phyloP scores from a whole-genome alignment of 345 rosid genomes.

The Lepidium didymum region DNA sequence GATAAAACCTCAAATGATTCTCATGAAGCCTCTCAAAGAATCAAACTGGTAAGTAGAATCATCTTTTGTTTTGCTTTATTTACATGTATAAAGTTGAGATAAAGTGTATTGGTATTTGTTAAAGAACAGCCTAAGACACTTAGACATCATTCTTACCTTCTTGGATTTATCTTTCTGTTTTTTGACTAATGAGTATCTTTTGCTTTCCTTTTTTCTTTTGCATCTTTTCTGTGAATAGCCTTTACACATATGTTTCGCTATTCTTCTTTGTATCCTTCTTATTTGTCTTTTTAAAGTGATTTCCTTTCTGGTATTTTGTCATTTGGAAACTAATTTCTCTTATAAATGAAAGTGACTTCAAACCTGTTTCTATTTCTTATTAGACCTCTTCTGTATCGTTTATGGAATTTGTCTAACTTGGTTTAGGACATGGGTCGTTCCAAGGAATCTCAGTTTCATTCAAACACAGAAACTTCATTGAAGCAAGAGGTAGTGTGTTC shows the following conservation, averaged over 20 bases:
- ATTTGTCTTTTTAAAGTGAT: slow-evolving; percentile 14
- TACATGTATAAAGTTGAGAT: slow-evolving; percentile 11
- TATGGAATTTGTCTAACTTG: slow-evolving; percentile 14
- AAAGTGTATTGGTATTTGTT: slow-evolving; percentile 27
- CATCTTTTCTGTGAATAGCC: slow-evolving; percentile 18
- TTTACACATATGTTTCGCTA: slow-evolving; percentile 21
- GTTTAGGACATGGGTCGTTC: slow-evolving; percentile 57
- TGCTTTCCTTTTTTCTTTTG: slow-evolving; percentile 11
- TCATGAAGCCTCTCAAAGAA: slow-evolving; percentile 42
- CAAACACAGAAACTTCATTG: slow-evolving; percentile 44
- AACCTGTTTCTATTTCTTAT: slow-evolving; percentile 7
- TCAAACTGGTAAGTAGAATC: slow-evolving; percentile 56
- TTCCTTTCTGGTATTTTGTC: slow-evolving; percentile 5
- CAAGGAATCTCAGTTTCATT: slow-evolving; percentile 30
- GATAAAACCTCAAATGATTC: slow-evolving; percentile 37
- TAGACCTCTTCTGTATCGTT: slow-evolving; percentile 13
- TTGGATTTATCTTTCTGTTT: slow-evolving; percentile 32
- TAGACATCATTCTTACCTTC: slow-evolving; percentile 23
- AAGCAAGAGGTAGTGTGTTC: slow-evolving; percentile 68
- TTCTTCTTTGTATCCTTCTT: slow-evolving; percentile 21
- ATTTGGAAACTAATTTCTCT: slow-evolving; percentile 4
- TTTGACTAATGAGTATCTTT: slow-evolving; percentile 33
- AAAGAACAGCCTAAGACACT: slow-evolving; percentile 30
- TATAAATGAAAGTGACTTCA: background rate
- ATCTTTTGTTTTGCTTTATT: background rate